Percentiles rank a stretch among this genome's conserved stretches.
Conservation (phyloP, 345 rosid genomes). For the Aquilaria yunnanensis region DNA sequence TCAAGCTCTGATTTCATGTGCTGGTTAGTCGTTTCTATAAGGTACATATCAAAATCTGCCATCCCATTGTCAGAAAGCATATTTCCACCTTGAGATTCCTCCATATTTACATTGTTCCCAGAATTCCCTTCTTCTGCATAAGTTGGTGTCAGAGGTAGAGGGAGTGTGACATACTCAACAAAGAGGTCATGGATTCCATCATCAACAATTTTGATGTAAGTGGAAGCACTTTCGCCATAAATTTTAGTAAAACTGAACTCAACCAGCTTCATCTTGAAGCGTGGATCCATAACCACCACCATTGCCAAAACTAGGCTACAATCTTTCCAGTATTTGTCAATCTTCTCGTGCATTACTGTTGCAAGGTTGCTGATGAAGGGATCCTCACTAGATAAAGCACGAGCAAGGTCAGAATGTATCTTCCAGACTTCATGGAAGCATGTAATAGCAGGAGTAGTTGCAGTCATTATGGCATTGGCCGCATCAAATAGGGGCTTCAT, state of each 20-base stretch:
- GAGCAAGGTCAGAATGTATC: slow-evolving; percentile 44
- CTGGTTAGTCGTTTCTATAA: slow-evolving; percentile 50
- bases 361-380: slow-evolving; percentile 39
- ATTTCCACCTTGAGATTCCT: slow-evolving; percentile 37
- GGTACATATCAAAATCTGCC: slow-evolving; percentile 55
- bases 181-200: slow-evolving; percentile 69
- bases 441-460: slow-evolving; percentile 29
- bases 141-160: slow-evolving; percentile 49
- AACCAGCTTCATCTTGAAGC: slow-evolving; percentile 67
- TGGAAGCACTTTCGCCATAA: slow-evolving; percentile 56
- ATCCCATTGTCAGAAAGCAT: slow-evolving; percentile 44
- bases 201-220: slow-evolving; percentile 46
- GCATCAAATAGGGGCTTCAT: slow-evolving; percentile 51
- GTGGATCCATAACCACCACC: slow-evolving; percentile 81
- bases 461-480: slow-evolving; percentile 29
- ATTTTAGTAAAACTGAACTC: slow-evolving; percentile 56
- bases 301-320: slow-evolving; percentile 63
- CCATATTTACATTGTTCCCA: slow-evolving; percentile 22
- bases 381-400: slow-evolving; percentile 38
- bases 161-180: slow-evolving; percentile 45
- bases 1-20: slow-evolving; percentile 65
- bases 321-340: slow-evolving; percentile 59
- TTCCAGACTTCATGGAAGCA: slow-evolving; percentile 59
- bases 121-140: slow-evolving; percentile 42
- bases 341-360: slow-evolving; percentile 45